Evolutionary conservation across 2,329 filamentous ascomycete species (phyloP).

Genomic region (Aureobasidium sp.): DNA sequence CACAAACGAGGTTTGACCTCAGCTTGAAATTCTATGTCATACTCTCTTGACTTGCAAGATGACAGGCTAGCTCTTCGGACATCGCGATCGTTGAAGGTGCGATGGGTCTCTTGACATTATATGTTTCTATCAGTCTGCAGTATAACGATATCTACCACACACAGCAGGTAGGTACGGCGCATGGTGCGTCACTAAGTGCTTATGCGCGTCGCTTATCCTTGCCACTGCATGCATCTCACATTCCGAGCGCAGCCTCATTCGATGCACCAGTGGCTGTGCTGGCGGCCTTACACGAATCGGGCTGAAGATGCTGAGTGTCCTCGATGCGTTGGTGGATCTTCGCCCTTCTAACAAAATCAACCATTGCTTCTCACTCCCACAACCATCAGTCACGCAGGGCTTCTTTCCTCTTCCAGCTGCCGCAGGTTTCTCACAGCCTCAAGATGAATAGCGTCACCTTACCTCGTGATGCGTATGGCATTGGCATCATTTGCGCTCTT

Average conservation of each 20-base stretch:
- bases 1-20: too few relatives aligned
- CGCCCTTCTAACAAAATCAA: neutral
- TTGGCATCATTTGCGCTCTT: constrained; percentile 25
- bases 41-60: too few relatives aligned
- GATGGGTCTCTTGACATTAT: too few relatives aligned
- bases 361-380: neutral
- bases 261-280: neutral
- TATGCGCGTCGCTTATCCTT: neutral
- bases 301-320: neutral
- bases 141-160: too few relatives aligned
- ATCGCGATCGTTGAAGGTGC: too few relatives aligned
- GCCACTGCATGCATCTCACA: neutral
- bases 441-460: neutral
- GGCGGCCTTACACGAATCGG: neutral
- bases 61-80: too few relatives aligned
- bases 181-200: neutral
- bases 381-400: too few relatives aligned
- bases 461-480: constrained; percentile 10
- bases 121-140: too few relatives aligned
- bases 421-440: neutral
- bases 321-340: neutral
- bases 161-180: too few relatives aligned
- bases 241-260: neutral
- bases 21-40: too few relatives aligned
- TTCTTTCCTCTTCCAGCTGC: neutral